A percentile compares a stretch with the other conserved stretches of the same genome.
phyloP scores from a whole-genome alignment of 1,284 basidiomycete genomes.

The Puccinia horiana region DNA sequence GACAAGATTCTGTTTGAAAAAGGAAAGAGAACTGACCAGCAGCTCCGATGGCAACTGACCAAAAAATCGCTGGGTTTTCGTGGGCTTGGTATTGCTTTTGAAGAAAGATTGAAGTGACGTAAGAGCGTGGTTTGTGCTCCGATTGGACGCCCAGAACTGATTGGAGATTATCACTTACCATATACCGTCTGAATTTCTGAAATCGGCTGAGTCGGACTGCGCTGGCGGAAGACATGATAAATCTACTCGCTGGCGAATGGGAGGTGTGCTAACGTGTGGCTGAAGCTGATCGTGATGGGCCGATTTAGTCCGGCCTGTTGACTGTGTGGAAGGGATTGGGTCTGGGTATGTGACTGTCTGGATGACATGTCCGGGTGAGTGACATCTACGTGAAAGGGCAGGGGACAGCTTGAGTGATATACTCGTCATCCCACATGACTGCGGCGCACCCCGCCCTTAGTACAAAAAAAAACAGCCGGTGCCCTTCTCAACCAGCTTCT shows the following conservation, averaged over 20 bases:
- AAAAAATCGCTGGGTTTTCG: slow-evolving; percentile 46
- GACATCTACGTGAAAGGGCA: not conserved
- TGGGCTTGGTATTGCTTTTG: slow-evolving; percentile 46
- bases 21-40: slow-evolving; percentile 7
- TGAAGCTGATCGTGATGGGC: not conserved
- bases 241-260: not conserved
- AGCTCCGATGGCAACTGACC: slow-evolving; percentile 34
- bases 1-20: not conserved
- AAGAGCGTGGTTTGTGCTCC: not conserved
- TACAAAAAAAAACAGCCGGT: not conserved
- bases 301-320: not conserved
- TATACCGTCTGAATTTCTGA: slow-evolving; percentile 3
- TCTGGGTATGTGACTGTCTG: not conserved
- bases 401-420: not conserved
- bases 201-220: slow-evolving; percentile 3
- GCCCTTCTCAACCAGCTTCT: not conserved
- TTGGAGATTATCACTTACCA: not conserved
- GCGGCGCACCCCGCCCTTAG: not conserved
- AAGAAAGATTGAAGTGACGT: not conserved
- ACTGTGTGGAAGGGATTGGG: not conserved
- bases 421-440: slow-evolving; percentile 2
- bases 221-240: not conserved
- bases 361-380: not conserved
- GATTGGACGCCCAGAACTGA: not conserved
- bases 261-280: not conserved